phyloP scores from a whole-genome alignment of 2,329 filamentous ascomycete genomes.

The Dendryphion nanum region DNA sequence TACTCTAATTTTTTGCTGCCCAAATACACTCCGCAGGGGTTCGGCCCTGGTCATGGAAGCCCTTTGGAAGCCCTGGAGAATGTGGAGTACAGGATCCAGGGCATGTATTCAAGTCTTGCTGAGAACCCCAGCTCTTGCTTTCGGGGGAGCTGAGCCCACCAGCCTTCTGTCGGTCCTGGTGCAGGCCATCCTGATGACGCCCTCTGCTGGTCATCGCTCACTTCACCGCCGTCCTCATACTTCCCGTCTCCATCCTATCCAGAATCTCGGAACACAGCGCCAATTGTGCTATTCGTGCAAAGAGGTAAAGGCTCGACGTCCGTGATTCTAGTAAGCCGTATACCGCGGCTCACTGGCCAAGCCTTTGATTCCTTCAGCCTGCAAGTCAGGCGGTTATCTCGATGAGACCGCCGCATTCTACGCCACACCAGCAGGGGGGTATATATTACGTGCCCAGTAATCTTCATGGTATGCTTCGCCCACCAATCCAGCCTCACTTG shows the following conservation, averaged over 20 bases:
- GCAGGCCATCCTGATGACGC: background rate
- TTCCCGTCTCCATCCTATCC: background rate
- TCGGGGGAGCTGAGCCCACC: background rate
- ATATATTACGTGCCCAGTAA: background rate
- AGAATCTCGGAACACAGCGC: background rate
- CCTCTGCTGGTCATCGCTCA: too few relatives aligned
- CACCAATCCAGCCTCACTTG: too few relatives aligned
- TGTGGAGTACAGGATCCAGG: conserved; percentile 17
- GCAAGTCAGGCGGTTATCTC: conserved; percentile 15
- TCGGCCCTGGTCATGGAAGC: conserved; percentile 17
- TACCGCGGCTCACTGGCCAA: conserved; percentile 4
- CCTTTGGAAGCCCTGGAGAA: conserved; percentile 15
- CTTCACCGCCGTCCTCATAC: too few relatives aligned
- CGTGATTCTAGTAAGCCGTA: too few relatives aligned
- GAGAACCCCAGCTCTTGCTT: background rate
- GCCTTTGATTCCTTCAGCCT: conserved; percentile 2
- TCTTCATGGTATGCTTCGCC: too few relatives aligned
- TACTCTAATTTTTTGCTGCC: conserved; percentile 24
- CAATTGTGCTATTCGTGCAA: conserved; percentile 3
- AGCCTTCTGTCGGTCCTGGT: background rate
- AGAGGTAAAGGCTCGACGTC: conserved; percentile 8
- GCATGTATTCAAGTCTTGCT: background rate
- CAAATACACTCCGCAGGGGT: conserved; percentile 16
- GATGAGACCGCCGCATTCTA: conserved; percentile 11
- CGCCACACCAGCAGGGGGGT: conserved; percentile 14